phyloP scores from a whole-genome alignment of 169 alveolate species.

The Cyclospora cayetanensis region DNA sequence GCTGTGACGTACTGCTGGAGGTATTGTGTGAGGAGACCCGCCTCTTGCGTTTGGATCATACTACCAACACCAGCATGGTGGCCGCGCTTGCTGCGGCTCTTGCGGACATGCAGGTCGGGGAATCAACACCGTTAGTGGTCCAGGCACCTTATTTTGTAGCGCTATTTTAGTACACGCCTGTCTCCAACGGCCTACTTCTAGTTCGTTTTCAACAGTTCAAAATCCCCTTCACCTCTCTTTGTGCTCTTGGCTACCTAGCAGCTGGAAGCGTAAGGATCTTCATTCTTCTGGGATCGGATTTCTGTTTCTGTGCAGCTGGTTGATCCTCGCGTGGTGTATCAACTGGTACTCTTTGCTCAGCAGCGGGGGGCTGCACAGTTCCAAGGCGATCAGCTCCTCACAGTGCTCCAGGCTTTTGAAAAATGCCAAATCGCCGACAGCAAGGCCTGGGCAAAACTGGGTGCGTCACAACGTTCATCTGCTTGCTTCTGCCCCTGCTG shows the following conservation, averaged over 20 bases:
- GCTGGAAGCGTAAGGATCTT: too few relatives aligned
- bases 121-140: too few relatives aligned
- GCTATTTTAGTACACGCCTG: too few relatives aligned
- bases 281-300: neutral
- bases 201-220: too few relatives aligned
- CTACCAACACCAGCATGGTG: slow-evolving; percentile 67
- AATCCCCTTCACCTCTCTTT: too few relatives aligned
- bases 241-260: too few relatives aligned
- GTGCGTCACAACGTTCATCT: neutral
- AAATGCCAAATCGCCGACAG: slow-evolving; percentile 14
- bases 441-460: slow-evolving; percentile 68
- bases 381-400: slow-evolving; percentile 68
- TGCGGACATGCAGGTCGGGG: slow-evolving; percentile 42
- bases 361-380: slow-evolving; percentile 68
- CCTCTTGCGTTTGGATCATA: slow-evolving; percentile 57
- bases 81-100: slow-evolving; percentile 63
- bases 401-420: slow-evolving; percentile 42
- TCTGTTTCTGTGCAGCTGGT: slow-evolving; percentile 69
- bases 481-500: neutral
- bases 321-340: slow-evolving; percentile 71
- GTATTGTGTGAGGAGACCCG: slow-evolving; percentile 71
- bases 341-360: slow-evolving; percentile 57
- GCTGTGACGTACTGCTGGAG: slow-evolving; percentile 50
- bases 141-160: too few relatives aligned
- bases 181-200: too few relatives aligned